Percentiles rank a stretch among this genome's conserved stretches.
Conservation (phyloP, 495 filamentous ascomycete genomes). For the Aspergillus sclerotioniger region DNA sequence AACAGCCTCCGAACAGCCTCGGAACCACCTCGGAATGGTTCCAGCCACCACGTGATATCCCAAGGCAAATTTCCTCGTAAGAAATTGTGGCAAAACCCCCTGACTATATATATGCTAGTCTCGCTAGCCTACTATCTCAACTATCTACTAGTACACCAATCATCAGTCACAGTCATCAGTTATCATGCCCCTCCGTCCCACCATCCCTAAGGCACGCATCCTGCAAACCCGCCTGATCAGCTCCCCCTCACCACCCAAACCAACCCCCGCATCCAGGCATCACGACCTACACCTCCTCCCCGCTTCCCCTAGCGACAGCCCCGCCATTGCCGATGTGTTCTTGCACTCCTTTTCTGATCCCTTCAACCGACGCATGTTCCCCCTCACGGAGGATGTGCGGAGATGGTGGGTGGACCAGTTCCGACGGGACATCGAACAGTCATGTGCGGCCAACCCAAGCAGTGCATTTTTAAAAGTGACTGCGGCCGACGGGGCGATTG, state of each 20-base stretch:
- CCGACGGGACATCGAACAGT: not conserved
- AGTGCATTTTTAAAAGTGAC: constrained; percentile 10
- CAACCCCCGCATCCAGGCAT: not conserved
- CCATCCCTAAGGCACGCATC: not conserved
- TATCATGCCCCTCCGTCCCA: not conserved
- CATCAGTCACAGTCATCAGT: not conserved
- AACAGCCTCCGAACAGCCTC: no score
- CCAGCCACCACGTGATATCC: no score
- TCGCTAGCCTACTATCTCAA: not conserved
- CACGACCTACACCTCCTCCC: constrained; percentile 6
- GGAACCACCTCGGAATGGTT: no score
- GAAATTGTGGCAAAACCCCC: no score
- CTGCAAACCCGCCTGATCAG: not conserved
- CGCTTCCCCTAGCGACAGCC: not conserved
- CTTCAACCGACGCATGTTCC: constrained; percentile 13
- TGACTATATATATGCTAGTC: not conserved
- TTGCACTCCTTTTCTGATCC: constrained; percentile 6
- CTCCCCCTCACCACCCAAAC: not conserved
- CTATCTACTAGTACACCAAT: not conserved
- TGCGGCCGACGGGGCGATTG: constrained; percentile 3
- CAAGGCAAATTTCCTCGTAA: no score
- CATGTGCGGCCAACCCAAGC: not conserved
- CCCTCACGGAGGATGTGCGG: constrained; percentile 5
- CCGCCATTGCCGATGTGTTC: constrained; percentile 5
- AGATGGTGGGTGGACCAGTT: constrained; percentile 4